Evolutionary conservation across 352 stramenopile species (phyloP).

Genomic region (Vaucheria bursata): DNA sequence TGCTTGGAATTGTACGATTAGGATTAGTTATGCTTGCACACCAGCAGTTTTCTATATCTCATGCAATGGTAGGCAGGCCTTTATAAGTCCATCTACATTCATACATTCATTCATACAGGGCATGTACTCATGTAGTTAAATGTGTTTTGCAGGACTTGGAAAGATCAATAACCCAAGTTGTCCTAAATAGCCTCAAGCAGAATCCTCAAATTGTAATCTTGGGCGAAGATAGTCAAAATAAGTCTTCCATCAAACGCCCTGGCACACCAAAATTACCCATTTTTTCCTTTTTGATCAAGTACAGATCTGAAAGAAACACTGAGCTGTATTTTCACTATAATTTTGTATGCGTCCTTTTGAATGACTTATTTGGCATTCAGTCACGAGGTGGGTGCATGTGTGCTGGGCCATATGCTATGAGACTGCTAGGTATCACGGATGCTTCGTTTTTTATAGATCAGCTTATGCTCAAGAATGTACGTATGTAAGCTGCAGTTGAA

Average conservation of each 20-base stretch:
- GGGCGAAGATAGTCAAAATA: no score
- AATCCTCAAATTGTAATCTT: constrained; percentile 52
- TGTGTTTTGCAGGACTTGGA: constrained; percentile 12
- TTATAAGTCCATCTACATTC: no score
- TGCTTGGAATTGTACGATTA: constrained; percentile 79
- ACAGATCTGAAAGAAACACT: not conserved
- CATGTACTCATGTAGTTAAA: constrained; percentile 20
- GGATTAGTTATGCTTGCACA: constrained; percentile 83
- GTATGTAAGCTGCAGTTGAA: no score
- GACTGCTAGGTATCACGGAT: constrained; percentile 63
- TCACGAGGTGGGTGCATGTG: constrained; percentile 79
- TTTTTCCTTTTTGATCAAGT: constrained; percentile 81
- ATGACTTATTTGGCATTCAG: constrained; percentile 94
- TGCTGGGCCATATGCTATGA: constrained; percentile 82
- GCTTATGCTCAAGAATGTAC: constrained; percentile 47
- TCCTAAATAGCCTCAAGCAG: constrained; percentile 72
- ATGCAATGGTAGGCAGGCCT: constrained; percentile 12
- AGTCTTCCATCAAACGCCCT: no score
- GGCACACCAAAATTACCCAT: constrained; percentile 75
- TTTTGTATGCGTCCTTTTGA: constrained; percentile 92
- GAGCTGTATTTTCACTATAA: constrained; percentile 88
- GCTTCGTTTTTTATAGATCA: constrained; percentile 36
- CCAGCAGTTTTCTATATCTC: constrained; percentile 17
- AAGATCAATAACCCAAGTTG: constrained; percentile 44
- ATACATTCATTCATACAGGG: no score